A percentile compares a stretch with the other conserved stretches of the same genome.
These are phyloP conservation scores for Gossypioides kirkii DNA, from an alignment of 345 rosid genomes.

Conservation along the genomic window DNA sequence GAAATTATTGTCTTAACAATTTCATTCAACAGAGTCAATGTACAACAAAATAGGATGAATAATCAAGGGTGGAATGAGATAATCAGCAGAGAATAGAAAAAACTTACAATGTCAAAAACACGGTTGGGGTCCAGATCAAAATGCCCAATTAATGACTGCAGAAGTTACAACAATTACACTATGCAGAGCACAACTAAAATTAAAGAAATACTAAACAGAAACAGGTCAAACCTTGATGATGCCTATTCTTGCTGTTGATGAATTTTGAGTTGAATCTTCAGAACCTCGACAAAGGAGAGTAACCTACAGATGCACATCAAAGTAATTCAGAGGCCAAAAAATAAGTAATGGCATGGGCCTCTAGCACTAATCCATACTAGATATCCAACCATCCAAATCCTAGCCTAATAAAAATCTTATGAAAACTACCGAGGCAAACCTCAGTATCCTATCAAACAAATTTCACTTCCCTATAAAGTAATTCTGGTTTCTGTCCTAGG, in stretches of 20 bases:
- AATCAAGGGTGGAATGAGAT: constrained; percentile 1
- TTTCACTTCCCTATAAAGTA: neutral
- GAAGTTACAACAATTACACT: constrained; percentile 23
- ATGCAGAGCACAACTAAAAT: neutral
- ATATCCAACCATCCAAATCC: neutral
- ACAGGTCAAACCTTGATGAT: constrained; percentile 70
- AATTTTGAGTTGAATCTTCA: constrained; percentile 53
- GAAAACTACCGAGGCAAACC: neutral
- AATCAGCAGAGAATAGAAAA: neutral
- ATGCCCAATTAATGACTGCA: constrained; percentile 98
- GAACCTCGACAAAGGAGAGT: constrained; percentile 87
- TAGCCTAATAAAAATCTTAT: neutral
- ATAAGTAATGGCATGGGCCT: neutral
- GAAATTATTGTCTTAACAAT: constrained; percentile 21
- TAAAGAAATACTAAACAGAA: constrained; percentile 4
- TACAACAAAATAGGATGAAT: constrained; percentile 4
- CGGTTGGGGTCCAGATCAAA: constrained; percentile 99
- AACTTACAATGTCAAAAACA: constrained; percentile 97
- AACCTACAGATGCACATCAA: constrained; percentile 40
- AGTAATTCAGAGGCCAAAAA: neutral
- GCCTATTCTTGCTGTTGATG: constrained; percentile 79
- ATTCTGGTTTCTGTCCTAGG: neutral
- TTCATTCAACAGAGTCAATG: constrained; percentile 10
- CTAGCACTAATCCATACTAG: constrained; percentile 3
- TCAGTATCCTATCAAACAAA: neutral